Evolutionary conservation across 2,329 filamentous ascomycete species (phyloP), one percentile per base, ranked within the genome.

Genomic region (Phyllosticta citribraziliensis): DNA sequence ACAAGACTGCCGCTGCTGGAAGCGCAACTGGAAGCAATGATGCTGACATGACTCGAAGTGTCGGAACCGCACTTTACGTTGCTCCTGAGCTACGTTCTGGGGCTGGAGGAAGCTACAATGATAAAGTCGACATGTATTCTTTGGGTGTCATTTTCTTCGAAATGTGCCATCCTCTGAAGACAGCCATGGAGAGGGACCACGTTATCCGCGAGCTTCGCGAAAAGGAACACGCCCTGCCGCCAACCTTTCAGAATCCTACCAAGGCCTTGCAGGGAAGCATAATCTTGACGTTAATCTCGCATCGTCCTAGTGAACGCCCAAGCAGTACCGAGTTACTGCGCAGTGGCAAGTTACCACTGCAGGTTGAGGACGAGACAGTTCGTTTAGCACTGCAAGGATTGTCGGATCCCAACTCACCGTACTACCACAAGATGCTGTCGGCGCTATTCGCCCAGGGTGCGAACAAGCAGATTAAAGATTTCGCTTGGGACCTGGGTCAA

Each of bases 41-140:
- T 33, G 74, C 76, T 54, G 87, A 91, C 65, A 84, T 91, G 79
- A 91, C 88, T 5, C 79, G 82, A 57, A 85, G 84, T 66, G 77
- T 88, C 55, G 85, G 85, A 3, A 99, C 94, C 14, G 87, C 90
- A 0, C 88, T 94, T 62, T 99, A 99, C 69, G 89, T 96, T 61
- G 94, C 94, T 0, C 94, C 94, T 0, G 94, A 99, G 73, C 84
- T 99, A 61, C 86, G 88, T 63, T 91, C 89, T 1, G 83, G 83
- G 5, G 86, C 86, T 5, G 82, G 82, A 33, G 88, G 88, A 3
- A 86, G 86, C 64, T 97, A 97, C 72, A 95, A 89, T 63, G 87
- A 90, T 62, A 97, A 97, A 73, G 92, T 97, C 1, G 94, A 99
- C 82, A 97, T 99, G 93, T 99, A 94, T 71, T 97, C 93, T 0